These are phyloP conservation scores for Aspergillus panamensis DNA, from an alignment of 495 filamentous ascomycete species.

Conservation along the genomic window DNA sequence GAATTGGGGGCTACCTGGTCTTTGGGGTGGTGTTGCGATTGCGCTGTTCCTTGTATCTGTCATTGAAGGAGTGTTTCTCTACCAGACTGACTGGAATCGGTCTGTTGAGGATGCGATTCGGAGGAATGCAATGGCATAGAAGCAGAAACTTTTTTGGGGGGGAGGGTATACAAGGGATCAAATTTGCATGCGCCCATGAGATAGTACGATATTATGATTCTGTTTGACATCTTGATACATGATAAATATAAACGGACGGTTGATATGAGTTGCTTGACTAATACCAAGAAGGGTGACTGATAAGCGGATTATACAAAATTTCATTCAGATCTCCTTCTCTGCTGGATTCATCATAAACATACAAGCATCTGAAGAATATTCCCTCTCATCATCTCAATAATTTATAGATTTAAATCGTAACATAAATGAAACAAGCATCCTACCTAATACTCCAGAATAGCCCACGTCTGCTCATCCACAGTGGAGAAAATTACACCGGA, in stretches of 20 bases:
- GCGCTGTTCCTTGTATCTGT: slow-evolving; percentile 61
- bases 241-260: too few species aligned
- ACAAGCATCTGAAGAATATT: slow-evolving; percentile 15
- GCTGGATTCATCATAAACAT: too few species aligned
- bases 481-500: slow-evolving; percentile 83
- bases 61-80: slow-evolving; percentile 66
- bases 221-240: too few species aligned
- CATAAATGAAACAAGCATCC: slow-evolving; percentile 5
- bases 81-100: slow-evolving; percentile 63
- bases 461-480: slow-evolving; percentile 79
- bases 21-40: slow-evolving; percentile 80
- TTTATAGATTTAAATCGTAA: neutral
- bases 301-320: too few species aligned
- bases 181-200: slow-evolving; percentile 7
- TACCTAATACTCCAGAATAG: slow-evolving; percentile 58
- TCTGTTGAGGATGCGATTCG: slow-evolving; percentile 69
- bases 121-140: slow-evolving; percentile 58
- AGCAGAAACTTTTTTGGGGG: too few species aligned
- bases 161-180: neutral
- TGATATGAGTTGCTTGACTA: too few species aligned
- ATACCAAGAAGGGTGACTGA: too few species aligned
- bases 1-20: slow-evolving; percentile 66
- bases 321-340: too few species aligned
- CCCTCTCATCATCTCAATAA: neutral
- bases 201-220: too few species aligned